These are phyloP conservation scores for Penicillium hesseltinei DNA, from an alignment of 2,329 filamentous ascomycete genomes.

Conservation along the genomic window DNA sequence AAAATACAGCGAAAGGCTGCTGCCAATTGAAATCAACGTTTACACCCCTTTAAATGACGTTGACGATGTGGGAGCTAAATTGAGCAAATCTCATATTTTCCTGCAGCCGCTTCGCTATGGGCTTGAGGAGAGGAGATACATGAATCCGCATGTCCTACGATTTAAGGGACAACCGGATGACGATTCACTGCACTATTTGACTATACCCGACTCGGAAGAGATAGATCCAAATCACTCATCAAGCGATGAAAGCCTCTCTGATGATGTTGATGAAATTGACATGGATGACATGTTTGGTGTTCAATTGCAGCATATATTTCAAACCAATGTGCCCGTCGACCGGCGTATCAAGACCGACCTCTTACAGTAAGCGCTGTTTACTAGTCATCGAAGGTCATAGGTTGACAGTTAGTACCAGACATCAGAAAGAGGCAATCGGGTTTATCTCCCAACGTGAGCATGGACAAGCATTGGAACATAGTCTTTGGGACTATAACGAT, in stretches of 20 bases:
- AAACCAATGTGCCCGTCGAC: no score
- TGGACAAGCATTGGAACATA: no score
- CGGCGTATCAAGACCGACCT: no score
- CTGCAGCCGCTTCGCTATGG: background rate
- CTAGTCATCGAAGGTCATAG: no score
- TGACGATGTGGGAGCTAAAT: background rate
- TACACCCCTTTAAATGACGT: background rate
- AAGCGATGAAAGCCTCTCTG: background rate
- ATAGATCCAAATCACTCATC: background rate
- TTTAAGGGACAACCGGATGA: background rate
- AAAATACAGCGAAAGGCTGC: background rate
- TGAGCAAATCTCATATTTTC: background rate
- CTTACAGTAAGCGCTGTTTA: no score
- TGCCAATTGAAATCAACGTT: background rate
- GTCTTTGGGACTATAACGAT: no score
- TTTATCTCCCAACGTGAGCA: no score
- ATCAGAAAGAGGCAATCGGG: no score
- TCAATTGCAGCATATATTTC: background rate
- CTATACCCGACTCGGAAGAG: background rate
- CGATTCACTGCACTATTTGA: background rate
- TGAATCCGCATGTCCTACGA: background rate
- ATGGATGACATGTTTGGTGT: background rate
- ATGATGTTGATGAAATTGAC: background rate
- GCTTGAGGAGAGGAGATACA: background rate
- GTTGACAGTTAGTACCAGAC: no score